phyloP scores from a whole-genome alignment of 352 stramenopile species.

The Globisporangium mamillatum region DNA sequence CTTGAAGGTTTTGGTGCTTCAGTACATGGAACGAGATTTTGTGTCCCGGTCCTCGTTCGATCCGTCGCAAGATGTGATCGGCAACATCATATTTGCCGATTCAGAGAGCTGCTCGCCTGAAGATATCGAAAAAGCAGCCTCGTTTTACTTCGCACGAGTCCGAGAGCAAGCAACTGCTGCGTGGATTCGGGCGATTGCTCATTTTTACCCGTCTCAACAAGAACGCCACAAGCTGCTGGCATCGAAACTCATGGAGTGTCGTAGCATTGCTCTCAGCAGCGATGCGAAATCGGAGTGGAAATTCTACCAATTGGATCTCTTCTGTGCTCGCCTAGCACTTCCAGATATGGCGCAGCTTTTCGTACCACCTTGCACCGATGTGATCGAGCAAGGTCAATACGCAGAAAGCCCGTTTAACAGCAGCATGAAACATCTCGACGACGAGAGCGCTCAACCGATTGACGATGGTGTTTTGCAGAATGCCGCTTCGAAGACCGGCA shows the following conservation, averaged over 20 bases:
- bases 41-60: constrained; percentile 12
- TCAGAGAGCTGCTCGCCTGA: constrained; percentile 24
- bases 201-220: constrained; percentile 73
- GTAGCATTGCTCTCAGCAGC: constrained; percentile 29
- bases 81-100: constrained; percentile 40
- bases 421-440: constrained; percentile 14
- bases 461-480: constrained; percentile 70
- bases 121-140: constrained; percentile 42
- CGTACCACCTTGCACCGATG: constrained; percentile 61
- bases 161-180: constrained; percentile 65
- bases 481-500: constrained; percentile 56
- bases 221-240: constrained; percentile 56
- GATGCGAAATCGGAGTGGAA: constrained; percentile 43
- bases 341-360: constrained; percentile 78
- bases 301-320: constrained; percentile 74
- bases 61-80: constrained; percentile 32
- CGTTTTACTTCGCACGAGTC: constrained; percentile 51
- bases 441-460: constrained; percentile 40
- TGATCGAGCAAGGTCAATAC: constrained; percentile 45
- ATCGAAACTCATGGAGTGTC: constrained; percentile 52
- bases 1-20: constrained; percentile 61
- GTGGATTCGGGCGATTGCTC: constrained; percentile 67
- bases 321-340: constrained; percentile 72
- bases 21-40: constrained; percentile 39
- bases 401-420: constrained; percentile 17